Percentiles rank a stretch among this genome's conserved stretches.
Conservation (phyloP, 768 basidiomycete genomes). For the Lanmaoa pseudosensibilis region DNA sequence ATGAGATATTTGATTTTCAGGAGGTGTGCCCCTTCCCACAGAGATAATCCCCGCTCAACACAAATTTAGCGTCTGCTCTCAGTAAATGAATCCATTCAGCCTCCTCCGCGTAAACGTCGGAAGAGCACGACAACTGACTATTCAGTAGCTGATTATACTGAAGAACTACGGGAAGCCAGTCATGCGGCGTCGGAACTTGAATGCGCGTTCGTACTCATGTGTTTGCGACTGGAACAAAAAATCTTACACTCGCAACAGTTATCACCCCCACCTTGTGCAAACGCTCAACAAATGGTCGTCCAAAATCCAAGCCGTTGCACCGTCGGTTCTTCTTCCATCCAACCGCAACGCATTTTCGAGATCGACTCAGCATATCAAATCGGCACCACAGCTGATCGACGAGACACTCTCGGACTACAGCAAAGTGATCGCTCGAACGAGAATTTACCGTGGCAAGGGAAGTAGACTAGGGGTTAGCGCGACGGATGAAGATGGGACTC, state of each 20-base stretch:
- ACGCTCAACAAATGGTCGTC: constrained; percentile 93
- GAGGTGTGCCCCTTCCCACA: constrained; percentile 45
- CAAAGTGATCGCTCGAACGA: constrained; percentile 65
- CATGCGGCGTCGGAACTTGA: constrained; percentile 48
- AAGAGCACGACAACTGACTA: constrained; percentile 35
- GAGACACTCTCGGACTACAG: constrained; percentile 61
- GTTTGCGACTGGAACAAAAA: not conserved
- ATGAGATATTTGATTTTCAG: constrained; percentile 68
- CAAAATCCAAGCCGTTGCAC: constrained; percentile 91
- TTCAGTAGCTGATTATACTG: constrained; percentile 10
- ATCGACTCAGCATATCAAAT: constrained; percentile 55
- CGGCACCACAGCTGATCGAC: constrained; percentile 74
- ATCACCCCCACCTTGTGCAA: constrained; percentile 71
- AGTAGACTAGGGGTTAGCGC: constrained; percentile 39
- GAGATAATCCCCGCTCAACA: constrained; percentile 15
- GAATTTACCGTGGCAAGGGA: constrained; percentile 51
- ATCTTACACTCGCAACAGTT: constrained; percentile 30
- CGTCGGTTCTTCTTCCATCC: constrained; percentile 68
- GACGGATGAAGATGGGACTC: constrained; percentile 35
- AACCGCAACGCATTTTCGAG: constrained; percentile 70
- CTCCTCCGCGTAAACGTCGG: constrained; percentile 59
- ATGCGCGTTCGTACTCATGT: constrained; percentile 43
- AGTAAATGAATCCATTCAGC: constrained; percentile 46
- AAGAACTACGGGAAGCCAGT: constrained; percentile 44
- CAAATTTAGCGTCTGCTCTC: constrained; percentile 43